phyloP scores from a whole-genome alignment of 768 basidiomycete genomes.

The Phanerochaete carnosa region DNA sequence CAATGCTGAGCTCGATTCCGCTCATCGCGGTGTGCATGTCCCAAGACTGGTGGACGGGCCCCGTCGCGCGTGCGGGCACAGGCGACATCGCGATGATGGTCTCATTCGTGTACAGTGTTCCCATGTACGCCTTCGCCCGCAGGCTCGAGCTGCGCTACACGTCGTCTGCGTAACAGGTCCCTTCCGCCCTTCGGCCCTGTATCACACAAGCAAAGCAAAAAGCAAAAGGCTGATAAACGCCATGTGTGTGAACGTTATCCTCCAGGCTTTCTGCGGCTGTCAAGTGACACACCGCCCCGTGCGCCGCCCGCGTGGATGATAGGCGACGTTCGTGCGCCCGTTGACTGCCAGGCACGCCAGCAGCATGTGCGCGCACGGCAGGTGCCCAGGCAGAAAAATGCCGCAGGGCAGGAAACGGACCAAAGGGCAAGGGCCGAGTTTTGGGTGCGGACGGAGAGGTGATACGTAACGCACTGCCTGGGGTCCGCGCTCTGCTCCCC shows the following conservation, averaged over 20 bases:
- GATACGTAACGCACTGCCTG: not conserved
- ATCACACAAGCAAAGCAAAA: too few relatives aligned
- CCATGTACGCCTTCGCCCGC: slow-evolving; percentile 17
- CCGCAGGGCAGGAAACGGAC: not conserved
- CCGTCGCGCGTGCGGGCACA: slow-evolving; percentile 40
- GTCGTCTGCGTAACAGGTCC: not conserved
- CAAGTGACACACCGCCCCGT: not conserved
- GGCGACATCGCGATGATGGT: slow-evolving; percentile 46
- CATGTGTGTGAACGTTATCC: too few relatives aligned
- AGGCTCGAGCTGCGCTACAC: slow-evolving; percentile 14
- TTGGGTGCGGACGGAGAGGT: not conserved
- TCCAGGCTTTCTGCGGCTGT: too few relatives aligned
- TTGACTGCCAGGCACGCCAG: not conserved
- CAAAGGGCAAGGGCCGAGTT: not conserved
- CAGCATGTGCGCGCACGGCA: not conserved
- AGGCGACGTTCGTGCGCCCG: not conserved
- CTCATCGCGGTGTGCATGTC: slow-evolving; percentile 45
- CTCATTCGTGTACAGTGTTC: slow-evolving; percentile 18
- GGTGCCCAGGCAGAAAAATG: too few relatives aligned
- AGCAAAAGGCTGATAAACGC: too few relatives aligned
- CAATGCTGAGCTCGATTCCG: slow-evolving; percentile 35
- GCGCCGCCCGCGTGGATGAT: not conserved
- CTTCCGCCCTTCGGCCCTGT: not conserved
- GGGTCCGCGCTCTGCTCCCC: not conserved
- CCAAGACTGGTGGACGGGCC: slow-evolving; percentile 49